Conservation (phyloP, 352 stramenopile species). For the Hyaloperonospora brassicae region DNA sequence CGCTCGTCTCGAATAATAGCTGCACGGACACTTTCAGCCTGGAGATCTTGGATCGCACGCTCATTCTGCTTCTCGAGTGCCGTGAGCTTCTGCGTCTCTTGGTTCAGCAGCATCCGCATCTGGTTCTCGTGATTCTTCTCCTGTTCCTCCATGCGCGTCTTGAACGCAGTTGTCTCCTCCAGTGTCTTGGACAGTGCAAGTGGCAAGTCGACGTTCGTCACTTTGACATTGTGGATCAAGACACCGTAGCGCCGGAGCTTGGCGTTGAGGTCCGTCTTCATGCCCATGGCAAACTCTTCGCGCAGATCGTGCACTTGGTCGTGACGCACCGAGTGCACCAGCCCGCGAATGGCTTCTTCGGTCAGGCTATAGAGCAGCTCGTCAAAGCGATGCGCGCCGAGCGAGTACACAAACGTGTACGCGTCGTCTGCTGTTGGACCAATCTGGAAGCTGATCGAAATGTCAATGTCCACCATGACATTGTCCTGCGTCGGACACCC, state of each 20-base stretch:
- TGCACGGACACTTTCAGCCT: constrained; percentile 54
- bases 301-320: constrained; percentile 76
- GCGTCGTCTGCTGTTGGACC: constrained; percentile 66
- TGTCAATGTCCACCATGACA: constrained; percentile 86
- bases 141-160: constrained; percentile 84
- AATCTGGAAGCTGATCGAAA: constrained; percentile 85
- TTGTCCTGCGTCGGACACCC: constrained; percentile 79
- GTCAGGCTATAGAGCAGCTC: constrained; percentile 75
- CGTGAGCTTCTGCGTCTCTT: constrained; percentile 79
- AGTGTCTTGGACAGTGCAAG: constrained; percentile 51
- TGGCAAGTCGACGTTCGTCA: constrained; percentile 76
- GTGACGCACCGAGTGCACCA: constrained; percentile 76
- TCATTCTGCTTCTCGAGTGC: constrained; percentile 76
- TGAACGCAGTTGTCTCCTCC: constrained; percentile 78
- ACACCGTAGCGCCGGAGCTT: constrained; percentile 68
- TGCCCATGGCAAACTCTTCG: constrained; percentile 73
- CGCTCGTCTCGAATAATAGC: constrained; percentile 74
- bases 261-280: constrained; percentile 77
- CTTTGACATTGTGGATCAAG: constrained; percentile 85
- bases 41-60: constrained; percentile 62
- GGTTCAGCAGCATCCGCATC: constrained; percentile 71
- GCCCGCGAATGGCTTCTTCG: constrained; percentile 66
- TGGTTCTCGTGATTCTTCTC: constrained; percentile 88
- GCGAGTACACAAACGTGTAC: constrained; percentile 76
- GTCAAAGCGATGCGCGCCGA: constrained; percentile 79